A percentile compares a stretch with the other conserved stretches of the same genome.
phyloP scores from a whole-genome alignment of 495 filamentous ascomycete genomes.

The Trichoderma asperelloides region DNA sequence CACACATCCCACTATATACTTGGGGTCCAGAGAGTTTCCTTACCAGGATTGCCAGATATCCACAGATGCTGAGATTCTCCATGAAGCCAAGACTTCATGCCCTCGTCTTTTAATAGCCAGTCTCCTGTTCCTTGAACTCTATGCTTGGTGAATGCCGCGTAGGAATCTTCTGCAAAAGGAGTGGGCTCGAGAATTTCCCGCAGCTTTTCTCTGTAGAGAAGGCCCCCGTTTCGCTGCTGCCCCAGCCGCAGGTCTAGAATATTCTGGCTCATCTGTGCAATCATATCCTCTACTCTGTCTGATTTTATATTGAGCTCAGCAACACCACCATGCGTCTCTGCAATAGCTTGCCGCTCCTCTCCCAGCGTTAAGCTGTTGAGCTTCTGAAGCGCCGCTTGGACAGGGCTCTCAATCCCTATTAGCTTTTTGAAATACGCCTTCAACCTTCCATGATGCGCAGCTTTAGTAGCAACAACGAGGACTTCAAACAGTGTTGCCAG shows the following conservation, averaged over 20 bases:
- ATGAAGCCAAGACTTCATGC: conserved; percentile 21
- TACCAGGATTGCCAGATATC: conserved; percentile 19
- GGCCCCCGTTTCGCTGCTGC: conserved; percentile 3
- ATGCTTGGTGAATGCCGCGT: conserved; percentile 20
- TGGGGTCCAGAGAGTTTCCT: not conserved
- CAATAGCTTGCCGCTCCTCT: conserved; percentile 24
- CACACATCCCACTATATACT: not conserved
- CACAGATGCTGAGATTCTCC: conserved; percentile 22
- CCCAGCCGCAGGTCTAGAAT: conserved; percentile 10
- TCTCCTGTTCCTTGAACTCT: conserved; percentile 25
- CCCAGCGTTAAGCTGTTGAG: conserved; percentile 20
- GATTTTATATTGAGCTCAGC: conserved; percentile 11
- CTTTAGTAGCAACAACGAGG: conserved; percentile 24
- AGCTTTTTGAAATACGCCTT: conserved; percentile 20
- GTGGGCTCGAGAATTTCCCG: conserved; percentile 15
- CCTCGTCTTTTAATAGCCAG: conserved; percentile 24
- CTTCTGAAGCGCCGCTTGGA: conserved; percentile 18
- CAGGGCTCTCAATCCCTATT: conserved; percentile 21
- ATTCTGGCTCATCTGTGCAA: conserved; percentile 12
- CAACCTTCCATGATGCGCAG: conserved; percentile 21
- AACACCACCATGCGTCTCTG: conserved; percentile 16
- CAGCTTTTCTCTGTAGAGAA: conserved; percentile 11
- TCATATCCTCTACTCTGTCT: conserved; percentile 6
- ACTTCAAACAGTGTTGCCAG: conserved; percentile 27
- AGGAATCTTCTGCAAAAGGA: conserved; percentile 18